Conservation (phyloP, 2,329 filamentous ascomycete genomes). For the Alternaria ventricosa region DNA sequence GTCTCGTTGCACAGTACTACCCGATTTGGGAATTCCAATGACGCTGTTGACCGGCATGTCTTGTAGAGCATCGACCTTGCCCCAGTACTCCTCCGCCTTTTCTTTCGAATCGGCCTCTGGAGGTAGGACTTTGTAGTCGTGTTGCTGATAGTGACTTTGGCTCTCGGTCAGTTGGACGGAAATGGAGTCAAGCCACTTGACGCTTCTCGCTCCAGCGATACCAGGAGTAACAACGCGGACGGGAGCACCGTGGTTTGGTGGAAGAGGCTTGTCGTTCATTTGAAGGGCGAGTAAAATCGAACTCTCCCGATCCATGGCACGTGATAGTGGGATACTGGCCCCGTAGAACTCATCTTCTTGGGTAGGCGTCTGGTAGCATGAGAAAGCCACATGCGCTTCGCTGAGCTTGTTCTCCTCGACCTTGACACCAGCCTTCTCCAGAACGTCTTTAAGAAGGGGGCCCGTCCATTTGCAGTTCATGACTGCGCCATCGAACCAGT, state of each 20-base stretch:
- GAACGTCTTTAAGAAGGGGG: conserved; percentile 60
- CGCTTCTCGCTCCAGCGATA: conserved; percentile 60
- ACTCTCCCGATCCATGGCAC: conserved; percentile 24
- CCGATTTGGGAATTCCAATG: conserved; percentile 56
- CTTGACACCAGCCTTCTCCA: conserved; percentile 55
- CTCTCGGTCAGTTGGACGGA: conserved; percentile 60
- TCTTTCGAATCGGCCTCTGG: conserved; percentile 57
- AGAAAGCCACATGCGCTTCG: conserved; percentile 62
- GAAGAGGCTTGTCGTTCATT: conserved; percentile 59
- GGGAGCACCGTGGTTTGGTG: conserved; percentile 59
- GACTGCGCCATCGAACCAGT: conserved; percentile 66
- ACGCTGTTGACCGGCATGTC: conserved; percentile 65
- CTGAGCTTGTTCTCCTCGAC: conserved; percentile 36
- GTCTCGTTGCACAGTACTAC: conserved; percentile 51
- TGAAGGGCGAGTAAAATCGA: conserved; percentile 40
- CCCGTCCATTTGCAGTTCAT: conserved; percentile 66
- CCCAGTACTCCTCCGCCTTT: conserved; percentile 62
- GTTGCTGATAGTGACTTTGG: conserved; percentile 63
- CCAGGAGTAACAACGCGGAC: conserved; percentile 61
- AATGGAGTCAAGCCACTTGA: conserved; percentile 64
- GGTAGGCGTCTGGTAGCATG: conserved; percentile 59
- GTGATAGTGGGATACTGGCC: conserved; percentile 56
- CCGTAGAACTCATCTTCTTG: conserved; percentile 67
- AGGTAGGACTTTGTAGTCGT: conserved; percentile 66
- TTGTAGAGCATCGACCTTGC: conserved; percentile 56